Conservation (phyloP, 2,329 filamentous ascomycete genomes). For the Gaeumannomyces tritici region DNA sequence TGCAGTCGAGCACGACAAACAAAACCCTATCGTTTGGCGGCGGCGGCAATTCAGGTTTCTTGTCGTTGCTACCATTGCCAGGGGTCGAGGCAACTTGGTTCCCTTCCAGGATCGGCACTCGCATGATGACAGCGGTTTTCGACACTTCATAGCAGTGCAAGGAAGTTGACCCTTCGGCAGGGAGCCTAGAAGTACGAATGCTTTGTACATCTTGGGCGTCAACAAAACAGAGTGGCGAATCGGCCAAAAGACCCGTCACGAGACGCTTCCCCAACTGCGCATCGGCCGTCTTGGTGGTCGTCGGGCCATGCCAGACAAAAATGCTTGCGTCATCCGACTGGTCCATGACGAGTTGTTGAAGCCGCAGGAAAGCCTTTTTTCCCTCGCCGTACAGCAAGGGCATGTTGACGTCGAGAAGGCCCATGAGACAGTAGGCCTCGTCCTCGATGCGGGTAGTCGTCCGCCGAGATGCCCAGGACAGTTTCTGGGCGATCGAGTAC, state of each 20-base stretch:
- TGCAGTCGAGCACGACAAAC: neutral
- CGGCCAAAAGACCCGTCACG: neutral
- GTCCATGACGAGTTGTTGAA: slow-evolving; percentile 16
- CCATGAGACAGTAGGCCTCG: slow-evolving; percentile 16
- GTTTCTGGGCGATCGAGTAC: slow-evolving; percentile 2
- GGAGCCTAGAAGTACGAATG: neutral
- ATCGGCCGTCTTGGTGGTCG: too few relatives aligned
- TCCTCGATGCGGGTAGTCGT: slow-evolving; percentile 13
- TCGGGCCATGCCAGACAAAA: slow-evolving; percentile 12
- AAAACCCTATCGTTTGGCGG: neutral
- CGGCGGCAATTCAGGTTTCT: neutral
- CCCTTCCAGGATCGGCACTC: neutral
- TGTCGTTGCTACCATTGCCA: neutral
- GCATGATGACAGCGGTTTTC: neutral
- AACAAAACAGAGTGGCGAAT: neutral
- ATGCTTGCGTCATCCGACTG: slow-evolving; percentile 14
- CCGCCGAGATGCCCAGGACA: slow-evolving; percentile 16
- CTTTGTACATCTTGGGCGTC: neutral
- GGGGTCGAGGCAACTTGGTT: too few relatives aligned
- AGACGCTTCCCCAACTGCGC: too few relatives aligned
- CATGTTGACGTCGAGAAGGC: slow-evolving; percentile 17
- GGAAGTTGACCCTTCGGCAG: neutral
- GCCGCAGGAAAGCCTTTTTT: slow-evolving; percentile 11
- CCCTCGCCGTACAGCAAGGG: slow-evolving; percentile 18
- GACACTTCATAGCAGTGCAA: neutral